Conservation (phyloP, 2,329 filamentous ascomycete genomes). For the Pseudogymnoascus sp. region DNA sequence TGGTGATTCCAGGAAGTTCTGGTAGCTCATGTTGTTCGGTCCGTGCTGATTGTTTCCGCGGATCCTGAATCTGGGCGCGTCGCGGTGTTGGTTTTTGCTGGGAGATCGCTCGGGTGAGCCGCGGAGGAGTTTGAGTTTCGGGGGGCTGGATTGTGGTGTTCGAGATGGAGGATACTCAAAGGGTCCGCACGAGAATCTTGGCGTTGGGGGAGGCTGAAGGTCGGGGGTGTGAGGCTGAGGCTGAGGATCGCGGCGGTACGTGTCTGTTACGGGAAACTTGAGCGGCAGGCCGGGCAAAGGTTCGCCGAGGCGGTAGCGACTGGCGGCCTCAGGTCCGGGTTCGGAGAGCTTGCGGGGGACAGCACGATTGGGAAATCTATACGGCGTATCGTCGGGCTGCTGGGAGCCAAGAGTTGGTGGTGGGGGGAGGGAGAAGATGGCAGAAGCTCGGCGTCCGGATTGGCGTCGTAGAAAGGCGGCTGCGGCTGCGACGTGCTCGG, state of each 20-base stretch:
- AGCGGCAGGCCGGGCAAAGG: neutral
- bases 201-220: neutral
- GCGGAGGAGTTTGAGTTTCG: neutral
- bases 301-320: neutral
- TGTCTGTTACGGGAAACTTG: neutral
- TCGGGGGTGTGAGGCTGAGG: neutral
- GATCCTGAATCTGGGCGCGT: neutral
- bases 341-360: neutral
- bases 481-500: neutral
- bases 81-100: neutral
- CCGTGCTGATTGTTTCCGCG: neutral
- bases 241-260: neutral
- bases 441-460: neutral
- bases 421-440: neutral
- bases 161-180: neutral
- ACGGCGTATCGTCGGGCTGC: neutral
- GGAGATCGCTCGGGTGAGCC: neutral
- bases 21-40: conserved; percentile 17
- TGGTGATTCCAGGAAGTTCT: conserved; percentile 23
- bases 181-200: neutral
- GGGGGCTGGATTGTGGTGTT: neutral
- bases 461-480: neutral
- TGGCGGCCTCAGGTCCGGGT: neutral
- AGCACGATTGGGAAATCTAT: neutral
- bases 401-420: neutral